These are phyloP conservation scores for Carpinus viminea DNA, from an alignment of 306 rosid species.

Conservation along the genomic window DNA sequence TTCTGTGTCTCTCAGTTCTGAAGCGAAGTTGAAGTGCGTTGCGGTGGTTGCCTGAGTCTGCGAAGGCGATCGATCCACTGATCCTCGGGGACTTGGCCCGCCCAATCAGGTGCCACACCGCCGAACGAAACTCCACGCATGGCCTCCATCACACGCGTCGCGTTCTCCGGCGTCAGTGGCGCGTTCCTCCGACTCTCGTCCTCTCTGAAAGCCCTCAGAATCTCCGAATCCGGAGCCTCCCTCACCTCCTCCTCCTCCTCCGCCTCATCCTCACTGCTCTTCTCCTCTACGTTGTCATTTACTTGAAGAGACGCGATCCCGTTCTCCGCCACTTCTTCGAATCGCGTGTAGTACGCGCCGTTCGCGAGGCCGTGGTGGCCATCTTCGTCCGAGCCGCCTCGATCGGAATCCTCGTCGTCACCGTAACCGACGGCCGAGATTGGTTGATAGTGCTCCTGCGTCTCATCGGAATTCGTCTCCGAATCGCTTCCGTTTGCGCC, in stretches of 20 bases:
- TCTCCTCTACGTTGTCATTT: constrained; percentile 40
- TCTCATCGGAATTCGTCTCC: constrained; percentile 56
- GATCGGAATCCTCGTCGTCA: constrained; percentile 40
- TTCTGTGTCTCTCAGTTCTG: not conserved
- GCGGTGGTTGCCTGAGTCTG: constrained; percentile 42
- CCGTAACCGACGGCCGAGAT: constrained; percentile 49
- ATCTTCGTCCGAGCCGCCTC: constrained; percentile 43
- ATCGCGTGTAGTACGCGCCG: constrained; percentile 29
- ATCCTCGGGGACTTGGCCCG: constrained; percentile 51
- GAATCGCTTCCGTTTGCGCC: constrained; percentile 73
- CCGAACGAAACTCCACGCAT: constrained; percentile 78
- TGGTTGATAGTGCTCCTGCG: constrained; percentile 68
- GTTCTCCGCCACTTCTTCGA: constrained; percentile 42
- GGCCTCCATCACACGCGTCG: constrained; percentile 77
- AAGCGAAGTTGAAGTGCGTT: constrained; percentile 11
- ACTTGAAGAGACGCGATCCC: constrained; percentile 60
- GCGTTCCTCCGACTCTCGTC: constrained; percentile 73
- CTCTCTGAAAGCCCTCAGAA: constrained; percentile 65
- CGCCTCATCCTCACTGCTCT: constrained; percentile 45
- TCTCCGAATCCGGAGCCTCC: constrained; percentile 46
- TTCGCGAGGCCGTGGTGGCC: constrained; percentile 35
- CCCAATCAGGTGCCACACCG: constrained; percentile 80
- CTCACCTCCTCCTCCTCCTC: constrained; percentile 37
- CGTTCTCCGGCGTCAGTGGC: constrained; percentile 72
- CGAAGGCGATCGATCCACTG: constrained; percentile 77